A percentile compares a stretch with the other conserved stretches of the same genome.
Conservation (phyloP, 2,329 filamentous ascomycete species). For the Fusarium liriodendri region DNA sequence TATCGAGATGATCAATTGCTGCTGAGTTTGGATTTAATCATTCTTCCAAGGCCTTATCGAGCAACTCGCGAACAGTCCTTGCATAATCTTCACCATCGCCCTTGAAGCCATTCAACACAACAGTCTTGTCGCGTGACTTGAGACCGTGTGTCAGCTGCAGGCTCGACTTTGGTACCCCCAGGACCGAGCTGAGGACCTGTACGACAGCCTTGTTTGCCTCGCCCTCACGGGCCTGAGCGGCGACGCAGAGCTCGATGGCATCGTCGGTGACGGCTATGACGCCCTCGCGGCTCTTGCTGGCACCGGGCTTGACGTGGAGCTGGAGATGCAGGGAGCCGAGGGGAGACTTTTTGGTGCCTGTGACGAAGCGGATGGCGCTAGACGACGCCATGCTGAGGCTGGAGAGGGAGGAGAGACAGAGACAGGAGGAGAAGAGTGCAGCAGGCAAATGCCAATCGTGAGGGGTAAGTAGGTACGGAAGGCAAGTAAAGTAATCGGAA, state of each 20-base stretch:
- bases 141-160: conserved; percentile 71
- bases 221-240: conserved; percentile 73
- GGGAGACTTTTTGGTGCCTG: conserved; percentile 59
- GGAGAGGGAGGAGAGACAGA: neutral
- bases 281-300: conserved; percentile 70
- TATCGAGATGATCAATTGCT: neutral
- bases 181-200: conserved; percentile 68
- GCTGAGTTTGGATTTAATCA: neutral
- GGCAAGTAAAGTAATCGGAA: conserved; percentile 1
- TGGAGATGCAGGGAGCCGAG: conserved; percentile 65
- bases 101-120: conserved; percentile 55
- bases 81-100: conserved; percentile 47
- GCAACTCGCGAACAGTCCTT: conserved; percentile 41
- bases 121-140: conserved; percentile 73
- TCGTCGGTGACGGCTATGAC: conserved; percentile 66
- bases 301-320: conserved; percentile 76
- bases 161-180: conserved; percentile 72
- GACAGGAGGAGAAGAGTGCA: conserved; percentile 2
- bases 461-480: conserved; percentile 31
- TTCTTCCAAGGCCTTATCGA: conserved; percentile 42
- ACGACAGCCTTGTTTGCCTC: conserved; percentile 77
- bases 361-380: conserved; percentile 59
- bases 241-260: conserved; percentile 72
- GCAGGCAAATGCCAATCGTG: conserved; percentile 30
- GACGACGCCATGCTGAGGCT: conserved; percentile 42